Conservation (phyloP, 768 basidiomycete genomes). For the Boletus sp. region DNA sequence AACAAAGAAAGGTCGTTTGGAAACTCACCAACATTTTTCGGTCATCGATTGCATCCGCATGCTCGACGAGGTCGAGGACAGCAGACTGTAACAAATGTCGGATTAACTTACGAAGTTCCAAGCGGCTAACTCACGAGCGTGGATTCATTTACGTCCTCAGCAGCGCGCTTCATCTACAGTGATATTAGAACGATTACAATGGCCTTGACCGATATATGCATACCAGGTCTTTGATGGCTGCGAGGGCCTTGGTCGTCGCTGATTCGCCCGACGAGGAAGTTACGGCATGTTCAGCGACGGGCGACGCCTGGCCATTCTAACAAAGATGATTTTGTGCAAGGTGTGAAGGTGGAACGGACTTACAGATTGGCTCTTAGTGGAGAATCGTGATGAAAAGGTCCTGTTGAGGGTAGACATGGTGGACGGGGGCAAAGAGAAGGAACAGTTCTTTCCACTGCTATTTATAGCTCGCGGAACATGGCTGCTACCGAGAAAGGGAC, state of each 20-base stretch:
- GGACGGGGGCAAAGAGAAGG: constrained; percentile 5
- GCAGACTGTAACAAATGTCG: constrained; percentile 42
- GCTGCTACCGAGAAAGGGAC: constrained; percentile 18
- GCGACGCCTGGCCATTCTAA: constrained; percentile 12
- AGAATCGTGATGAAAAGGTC: constrained; percentile 31
- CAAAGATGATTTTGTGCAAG: not conserved
- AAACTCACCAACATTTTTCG: constrained; percentile 69
- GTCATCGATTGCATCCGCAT: constrained; percentile 69
- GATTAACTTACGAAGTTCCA: not conserved
- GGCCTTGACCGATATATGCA: not conserved
- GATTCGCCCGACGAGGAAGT: constrained; percentile 14
- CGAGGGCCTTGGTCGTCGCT: constrained; percentile 22
- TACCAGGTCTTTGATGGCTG: constrained; percentile 31
- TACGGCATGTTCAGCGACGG: constrained; percentile 10
- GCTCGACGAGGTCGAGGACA: constrained; percentile 56
- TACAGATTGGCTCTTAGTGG: constrained; percentile 27
- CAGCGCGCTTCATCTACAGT: constrained; percentile 29
- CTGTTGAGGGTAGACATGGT: constrained; percentile 30
- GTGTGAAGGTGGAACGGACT: not conserved
- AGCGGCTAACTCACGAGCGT: constrained; percentile 15
- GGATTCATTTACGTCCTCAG: constrained; percentile 31
- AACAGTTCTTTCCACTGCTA: constrained; percentile 1
- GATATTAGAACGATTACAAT: not conserved
- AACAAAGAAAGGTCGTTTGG: not conserved
- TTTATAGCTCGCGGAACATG: constrained; percentile 25